Evolutionary conservation across 2,329 filamentous ascomycete genomes (phyloP), one percentile per base, ranked within the genome.

Genomic region (Fonsecaea nubica): DNA sequence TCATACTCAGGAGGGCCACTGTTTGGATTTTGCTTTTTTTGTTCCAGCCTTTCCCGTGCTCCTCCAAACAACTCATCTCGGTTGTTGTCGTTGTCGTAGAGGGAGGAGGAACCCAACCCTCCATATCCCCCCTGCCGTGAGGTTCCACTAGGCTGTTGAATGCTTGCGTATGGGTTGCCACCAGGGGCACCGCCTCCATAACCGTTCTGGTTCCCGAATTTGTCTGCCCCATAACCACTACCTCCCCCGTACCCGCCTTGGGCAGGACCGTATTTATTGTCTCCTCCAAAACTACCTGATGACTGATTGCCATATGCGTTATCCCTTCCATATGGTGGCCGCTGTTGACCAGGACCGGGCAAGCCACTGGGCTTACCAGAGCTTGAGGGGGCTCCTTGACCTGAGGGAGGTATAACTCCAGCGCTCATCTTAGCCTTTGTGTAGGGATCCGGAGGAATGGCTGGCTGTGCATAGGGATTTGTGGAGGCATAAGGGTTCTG

Each of bases 21-120:
- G 40, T 40, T 25, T 30, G 70, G 73, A 66, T 75, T 74, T 62
- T 77, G 78, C 63, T 78, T 75, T 66, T 79, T 78, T 60, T 83
- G 79, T 71, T 86, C 80, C 48, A 78, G 75, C 61, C 86, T 78
- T 62, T 85, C 78, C 18, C 79, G 75, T 2, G 86, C 86, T 66
- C 84, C 84, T 25, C 86, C 86, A 65, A 89, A 89, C 1, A 89
- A 80, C 54, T 84, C 85, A 72, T 85, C 83, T 67, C 86, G 80
- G 64, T 84, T 85, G 42, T 80, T 80, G 65, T 88, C 86, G 38
- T 83, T 82, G 69, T 85, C 82, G 62, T 83, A 82, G 58, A 81
- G 80, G 68, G 81, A 79, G 57, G 76, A 72, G 54, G 80, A 77
- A 55, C 85, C 85, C 63, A 87, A 75, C n/a, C 84, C 85, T 66